Percentiles rank a stretch among this genome's conserved stretches.
Evolutionary conservation across 805 yeast genomes (phyloP).

Genomic region (Metschnikowia amazonensis): DNA sequence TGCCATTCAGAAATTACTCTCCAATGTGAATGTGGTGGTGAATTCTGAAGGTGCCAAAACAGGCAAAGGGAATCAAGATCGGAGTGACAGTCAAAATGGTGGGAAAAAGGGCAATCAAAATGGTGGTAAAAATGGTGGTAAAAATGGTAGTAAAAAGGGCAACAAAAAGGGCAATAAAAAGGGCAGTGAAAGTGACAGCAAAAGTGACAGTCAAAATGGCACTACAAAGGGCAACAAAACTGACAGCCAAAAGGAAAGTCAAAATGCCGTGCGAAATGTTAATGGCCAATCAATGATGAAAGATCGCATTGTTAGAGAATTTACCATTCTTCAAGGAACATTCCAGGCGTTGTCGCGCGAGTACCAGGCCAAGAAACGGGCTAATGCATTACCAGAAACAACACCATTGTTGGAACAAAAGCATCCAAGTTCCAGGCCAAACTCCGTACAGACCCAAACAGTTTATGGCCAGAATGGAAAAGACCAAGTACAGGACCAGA

Average conservation of each 20-base stretch:
- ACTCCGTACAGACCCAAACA: too few species aligned
- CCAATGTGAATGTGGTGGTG: slow-evolving; percentile 28
- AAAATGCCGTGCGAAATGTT: slow-evolving; percentile 8
- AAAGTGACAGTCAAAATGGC: slow-evolving; percentile 13
- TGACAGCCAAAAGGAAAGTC: slow-evolving; percentile 8
- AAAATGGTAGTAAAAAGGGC: not conserved
- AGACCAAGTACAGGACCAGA: not conserved
- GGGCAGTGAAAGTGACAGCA: not conserved
- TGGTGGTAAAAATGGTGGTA: not conserved
- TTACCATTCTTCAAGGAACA: slow-evolving; percentile 45
- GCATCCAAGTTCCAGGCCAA: too few species aligned
- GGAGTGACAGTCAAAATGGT: not conserved
- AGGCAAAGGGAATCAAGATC: not conserved
- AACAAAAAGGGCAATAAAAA: not conserved
- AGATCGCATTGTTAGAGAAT: slow-evolving; percentile 55
- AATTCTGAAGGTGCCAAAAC: slow-evolving; percentile 7
- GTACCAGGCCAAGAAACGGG: slow-evolving; percentile 47
- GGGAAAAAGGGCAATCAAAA: not conserved
- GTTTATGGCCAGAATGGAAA: too few species aligned
- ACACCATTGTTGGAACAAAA: slow-evolving; percentile 10
- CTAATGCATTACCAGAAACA: slow-evolving; percentile 17
- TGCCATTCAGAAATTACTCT: slow-evolving; percentile 31
- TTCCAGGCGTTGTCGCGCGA: slow-evolving; percentile 41
- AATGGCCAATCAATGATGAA: slow-evolving; percentile 40
- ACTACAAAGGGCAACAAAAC: too few species aligned